Base-by-base conservation (phyloP, 108 stramenopile species). In the Asterionellopsis glacialis region DNA sequence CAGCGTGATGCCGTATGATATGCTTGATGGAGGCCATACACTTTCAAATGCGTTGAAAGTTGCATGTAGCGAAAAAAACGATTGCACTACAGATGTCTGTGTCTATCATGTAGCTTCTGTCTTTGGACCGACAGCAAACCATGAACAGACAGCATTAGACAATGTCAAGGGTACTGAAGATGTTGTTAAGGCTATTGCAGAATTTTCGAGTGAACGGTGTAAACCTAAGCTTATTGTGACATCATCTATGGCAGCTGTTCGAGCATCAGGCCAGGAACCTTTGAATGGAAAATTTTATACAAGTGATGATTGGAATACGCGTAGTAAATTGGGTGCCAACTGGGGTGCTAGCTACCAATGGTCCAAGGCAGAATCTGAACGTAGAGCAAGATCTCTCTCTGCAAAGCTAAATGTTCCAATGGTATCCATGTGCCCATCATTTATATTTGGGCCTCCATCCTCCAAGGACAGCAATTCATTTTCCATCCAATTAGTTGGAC, bases 331-430 rank as follows among this genome's bases (percentile, higher is more conserved):
- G n/a, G 81, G 72, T 11, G 64, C 23, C 4, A 85, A 83, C 61
- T 92, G 91, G 91, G 91, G 85, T 55, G 59, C 76, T 15, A 81
- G 80, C 57, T 92, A 92, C 58, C 91, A 92, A 59, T 92, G 87
- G 85, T 79, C 77, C 51, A 92, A 92, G 68, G 78, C 79, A 45
- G 75, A 87, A 57, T 85, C 85, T 10, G 91, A 92, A 67, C 77
- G 76, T 28, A 68, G 61, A 54, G 85, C 85, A 15, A 63, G 70
- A 76, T 81, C 82, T 42, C 28, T 87, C 23, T 45, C 69, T 25
- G 48, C 67, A 41, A 51, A 84, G 26, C 54, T 61, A 15, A 67
- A 72, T 51, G 57, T 92, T 22, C 69, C 83, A 47, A 77, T 88
- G 70, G 53, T 74, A 13, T 53, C 83, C 38, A 66, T 92, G 10